A percentile compares a stretch with the other conserved stretches of the same genome.
Conservation (phyloP, 1,284 basidiomycete genomes). For the Ustilago curta region DNA sequence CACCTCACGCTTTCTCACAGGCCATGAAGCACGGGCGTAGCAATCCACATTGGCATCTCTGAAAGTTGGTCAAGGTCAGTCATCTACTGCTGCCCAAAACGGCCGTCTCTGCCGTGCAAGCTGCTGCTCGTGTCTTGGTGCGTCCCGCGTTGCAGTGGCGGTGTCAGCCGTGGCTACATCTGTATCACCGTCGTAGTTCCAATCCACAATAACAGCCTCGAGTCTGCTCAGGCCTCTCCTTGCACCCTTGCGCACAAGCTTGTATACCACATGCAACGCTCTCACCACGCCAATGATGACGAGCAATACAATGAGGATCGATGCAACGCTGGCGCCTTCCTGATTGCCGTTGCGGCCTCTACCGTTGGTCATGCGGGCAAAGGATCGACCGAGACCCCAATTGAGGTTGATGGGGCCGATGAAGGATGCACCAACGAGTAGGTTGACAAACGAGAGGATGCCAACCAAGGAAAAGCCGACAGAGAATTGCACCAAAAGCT, state of each 20-base stretch:
- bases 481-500: slow-evolving; percentile 45
- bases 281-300: slow-evolving; percentile 54
- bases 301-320: slow-evolving; percentile 49
- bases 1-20: background rate
- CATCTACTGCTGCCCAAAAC: slow-evolving; percentile 10
- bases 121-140: background rate
- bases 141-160: slow-evolving; percentile 1
- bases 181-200: slow-evolving; percentile 49
- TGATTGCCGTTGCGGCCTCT: slow-evolving; percentile 31
- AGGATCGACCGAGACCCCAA: slow-evolving; percentile 52
- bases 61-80: background rate
- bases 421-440: slow-evolving; percentile 47
- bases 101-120: slow-evolving; percentile 12
- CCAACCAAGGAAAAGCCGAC: slow-evolving; percentile 58
- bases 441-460: slow-evolving; percentile 52
- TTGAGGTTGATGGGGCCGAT: slow-evolving; percentile 56
- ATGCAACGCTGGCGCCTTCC: slow-evolving; percentile 48
- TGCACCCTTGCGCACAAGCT: slow-evolving; percentile 27
- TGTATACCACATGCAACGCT: slow-evolving; percentile 46
- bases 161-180: slow-evolving; percentile 10
- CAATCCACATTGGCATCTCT: no score
- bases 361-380: slow-evolving; percentile 47
- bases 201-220: slow-evolving; percentile 55
- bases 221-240: slow-evolving; percentile 37
- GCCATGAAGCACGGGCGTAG: background rate